Evolutionary conservation across 2,329 filamentous ascomycete genomes (phyloP).

Genomic region (Aspergillus phoenicis): DNA sequence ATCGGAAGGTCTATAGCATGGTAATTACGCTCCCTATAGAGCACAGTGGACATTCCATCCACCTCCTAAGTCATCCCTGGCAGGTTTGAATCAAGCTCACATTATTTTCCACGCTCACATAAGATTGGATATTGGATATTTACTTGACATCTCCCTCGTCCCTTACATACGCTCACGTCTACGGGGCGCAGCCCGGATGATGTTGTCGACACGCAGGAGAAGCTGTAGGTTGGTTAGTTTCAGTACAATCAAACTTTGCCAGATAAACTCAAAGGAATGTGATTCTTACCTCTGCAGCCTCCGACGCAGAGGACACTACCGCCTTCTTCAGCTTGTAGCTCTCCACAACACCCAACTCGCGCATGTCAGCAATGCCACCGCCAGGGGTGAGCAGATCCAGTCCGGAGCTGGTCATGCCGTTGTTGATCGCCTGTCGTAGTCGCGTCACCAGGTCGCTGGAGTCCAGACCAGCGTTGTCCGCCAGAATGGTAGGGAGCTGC

Average conservation of each 20-base stretch:
- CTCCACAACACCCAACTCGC: conserved; percentile 91
- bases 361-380: conserved; percentile 93
- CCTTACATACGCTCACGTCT: conserved; percentile 73
- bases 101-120: conserved; percentile 4
- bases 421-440: conserved; percentile 90
- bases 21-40: conserved; percentile 18
- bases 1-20: conserved; percentile 21
- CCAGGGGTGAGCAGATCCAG: conserved; percentile 86
- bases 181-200: conserved; percentile 89
- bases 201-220: conserved; percentile 92
- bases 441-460: conserved; percentile 91
- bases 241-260: not conserved
- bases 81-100: conserved; percentile 9
- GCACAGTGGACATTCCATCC: conserved; percentile 15
- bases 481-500: conserved; percentile 93
- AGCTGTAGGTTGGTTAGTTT: conserved; percentile 58
- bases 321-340: conserved; percentile 98
- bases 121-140: not conserved
- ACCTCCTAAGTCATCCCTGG: conserved; percentile 8
- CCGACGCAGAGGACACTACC: conserved; percentile 94
- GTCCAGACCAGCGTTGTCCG: conserved; percentile 95
- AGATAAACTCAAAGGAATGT: not conserved
- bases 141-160: not conserved
- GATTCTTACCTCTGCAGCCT: conserved; percentile 86
- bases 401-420: conserved; percentile 88